phyloP scores from a whole-genome alignment of 805 yeast species.

The Teunomyces gatunensis region DNA sequence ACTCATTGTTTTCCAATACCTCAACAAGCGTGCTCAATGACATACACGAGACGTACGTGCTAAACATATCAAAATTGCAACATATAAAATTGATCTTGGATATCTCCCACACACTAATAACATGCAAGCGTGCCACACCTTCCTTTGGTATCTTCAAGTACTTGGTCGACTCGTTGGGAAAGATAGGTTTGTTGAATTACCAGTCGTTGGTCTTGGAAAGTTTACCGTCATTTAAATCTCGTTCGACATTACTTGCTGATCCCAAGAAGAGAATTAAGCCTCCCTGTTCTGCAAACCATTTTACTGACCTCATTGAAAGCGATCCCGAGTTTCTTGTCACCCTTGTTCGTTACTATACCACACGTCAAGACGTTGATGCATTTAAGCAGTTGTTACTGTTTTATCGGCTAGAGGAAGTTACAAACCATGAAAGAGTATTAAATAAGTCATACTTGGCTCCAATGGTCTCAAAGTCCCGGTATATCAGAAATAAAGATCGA shows the following conservation, averaged over 20 bases:
- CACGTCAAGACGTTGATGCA: slow-evolving; percentile 15
- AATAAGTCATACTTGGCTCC: slow-evolving; percentile 16
- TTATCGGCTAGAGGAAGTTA: slow-evolving; percentile 23
- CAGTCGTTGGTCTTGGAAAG: slow-evolving; percentile 27
- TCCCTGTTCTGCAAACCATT: slow-evolving; percentile 19
- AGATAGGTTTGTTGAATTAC: slow-evolving; percentile 18
- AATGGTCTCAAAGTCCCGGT: slow-evolving; percentile 28
- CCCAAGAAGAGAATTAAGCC: slow-evolving; percentile 7
- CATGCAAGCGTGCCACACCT: slow-evolving; percentile 19
- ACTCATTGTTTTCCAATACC: not conserved
- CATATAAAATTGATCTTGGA: slow-evolving; percentile 7
- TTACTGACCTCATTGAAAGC: slow-evolving; percentile 22
- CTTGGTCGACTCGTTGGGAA: slow-evolving; percentile 25
- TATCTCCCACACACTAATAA: not conserved
- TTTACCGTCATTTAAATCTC: slow-evolving; percentile 21
- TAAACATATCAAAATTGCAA: not conserved
- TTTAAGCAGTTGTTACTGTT: slow-evolving; percentile 26
- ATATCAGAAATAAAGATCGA: slow-evolving; percentile 5
- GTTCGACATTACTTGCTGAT: slow-evolving; percentile 20
- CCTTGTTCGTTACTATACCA: slow-evolving; percentile 24
- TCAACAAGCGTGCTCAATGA: not conserved
- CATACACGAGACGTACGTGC: not conserved
- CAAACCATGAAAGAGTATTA: slow-evolving; percentile 19
- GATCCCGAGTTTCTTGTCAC: slow-evolving; percentile 29
- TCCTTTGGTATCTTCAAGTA: slow-evolving; percentile 20